Evolutionary conservation across 306 rosid species (phyloP).

Genomic region (barrel medic (Medicago truncatula)): MtrunA17r5.0-ANR NC_053046.1:2578001-2578500

Average conservation of each 20-base stretch:
- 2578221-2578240: constrained; percentile 78
- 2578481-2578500: constrained; percentile 63
- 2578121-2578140: not conserved
- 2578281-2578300: not conserved
- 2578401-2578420: constrained; percentile 69
- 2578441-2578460: constrained; percentile 50
- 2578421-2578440: constrained; percentile 63
- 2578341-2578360: constrained; percentile 64
- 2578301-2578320: not conserved
- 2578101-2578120: not conserved
- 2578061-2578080: constrained; percentile 53
- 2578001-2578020: constrained; percentile 71
- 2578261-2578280: constrained; percentile 70
- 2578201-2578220: constrained; percentile 67
- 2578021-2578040: constrained; percentile 95
- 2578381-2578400: constrained; percentile 79
- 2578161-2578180: constrained; percentile 72
- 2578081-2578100: not conserved
- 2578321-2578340: not conserved
- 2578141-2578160: constrained; percentile 13
- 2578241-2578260: constrained; percentile 63
- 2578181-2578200: constrained; percentile 61
- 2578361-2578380: constrained; percentile 67
- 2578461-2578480: constrained; percentile 67
- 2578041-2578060: constrained; percentile 80